A percentile compares a stretch with the other conserved stretches of the same genome.
Evolutionary conservation across 345 rosid genomes (phyloP).

Genomic region (Hirschfeldia incana): DNA sequence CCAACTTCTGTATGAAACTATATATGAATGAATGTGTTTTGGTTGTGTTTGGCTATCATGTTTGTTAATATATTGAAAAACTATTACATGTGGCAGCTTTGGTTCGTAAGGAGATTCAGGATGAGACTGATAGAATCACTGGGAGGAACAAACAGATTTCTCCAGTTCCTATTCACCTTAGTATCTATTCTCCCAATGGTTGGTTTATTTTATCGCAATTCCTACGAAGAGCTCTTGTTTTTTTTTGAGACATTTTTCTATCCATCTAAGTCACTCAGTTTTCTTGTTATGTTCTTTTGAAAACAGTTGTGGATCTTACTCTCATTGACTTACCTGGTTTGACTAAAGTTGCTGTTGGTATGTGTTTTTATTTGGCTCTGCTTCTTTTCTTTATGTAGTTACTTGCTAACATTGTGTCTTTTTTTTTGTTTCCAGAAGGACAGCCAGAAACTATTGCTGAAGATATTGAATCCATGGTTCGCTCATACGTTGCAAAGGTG

Average conservation of each 20-base stretch:
- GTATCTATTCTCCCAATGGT: constrained; percentile 91
- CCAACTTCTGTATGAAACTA: constrained; percentile 56
- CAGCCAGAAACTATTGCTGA: constrained; percentile 80
- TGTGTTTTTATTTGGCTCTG: constrained; percentile 14
- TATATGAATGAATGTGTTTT: neutral
- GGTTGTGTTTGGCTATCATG: neutral
- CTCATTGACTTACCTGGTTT: constrained; percentile 92
- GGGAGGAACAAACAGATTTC: constrained; percentile 87
- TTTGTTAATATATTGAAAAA: neutral
- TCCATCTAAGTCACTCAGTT: constrained; percentile 3
- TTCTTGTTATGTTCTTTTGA: neutral
- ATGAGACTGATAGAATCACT: constrained; percentile 86
- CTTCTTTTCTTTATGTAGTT: neutral
- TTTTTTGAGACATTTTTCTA: neutral
- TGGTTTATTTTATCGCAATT: neutral
- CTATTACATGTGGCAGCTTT: constrained; percentile 41
- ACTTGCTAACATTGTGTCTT: constrained; percentile 8
- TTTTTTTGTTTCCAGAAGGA: constrained; percentile 63
- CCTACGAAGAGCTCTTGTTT: neutral
- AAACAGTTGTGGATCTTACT: constrained; percentile 93
- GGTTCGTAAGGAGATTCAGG: constrained; percentile 87
- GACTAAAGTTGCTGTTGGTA: constrained; percentile 94
- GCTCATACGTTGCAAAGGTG: constrained; percentile 80
- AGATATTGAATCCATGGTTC: constrained; percentile 90
- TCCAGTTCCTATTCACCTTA: constrained; percentile 88